Conservation (phyloP, 495 filamentous ascomycete genomes). For the Neurospora tetraspora region DNA sequence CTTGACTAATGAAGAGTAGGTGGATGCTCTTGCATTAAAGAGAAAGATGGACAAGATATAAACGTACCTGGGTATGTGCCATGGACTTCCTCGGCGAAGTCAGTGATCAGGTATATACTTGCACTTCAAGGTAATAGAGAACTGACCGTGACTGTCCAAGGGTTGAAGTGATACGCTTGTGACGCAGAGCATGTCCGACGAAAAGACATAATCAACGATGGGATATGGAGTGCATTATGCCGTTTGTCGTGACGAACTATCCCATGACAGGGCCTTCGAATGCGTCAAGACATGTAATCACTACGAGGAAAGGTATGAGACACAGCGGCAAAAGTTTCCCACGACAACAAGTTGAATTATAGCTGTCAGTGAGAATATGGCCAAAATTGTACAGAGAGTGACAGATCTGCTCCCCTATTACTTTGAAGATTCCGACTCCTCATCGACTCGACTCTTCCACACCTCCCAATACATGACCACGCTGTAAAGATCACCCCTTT, state of each 20-base stretch:
- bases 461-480: slow-evolving; percentile 11
- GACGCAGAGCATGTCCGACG: background rate
- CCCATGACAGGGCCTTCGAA: rapidly evolving
- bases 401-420: slow-evolving; percentile 18
- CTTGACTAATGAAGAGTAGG: background rate
- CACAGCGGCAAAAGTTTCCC: background rate
- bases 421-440: slow-evolving; percentile 13
- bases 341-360: background rate
- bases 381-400: slow-evolving; percentile 18
- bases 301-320: background rate
- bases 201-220: background rate
- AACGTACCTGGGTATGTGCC: background rate
- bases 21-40: background rate
- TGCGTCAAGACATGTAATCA: background rate
- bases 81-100: background rate
- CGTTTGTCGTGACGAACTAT: background rate
- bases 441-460: slow-evolving; percentile 6
- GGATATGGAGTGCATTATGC: rapidly evolving
- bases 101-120: background rate
- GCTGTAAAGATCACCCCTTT: slow-evolving; percentile 8
- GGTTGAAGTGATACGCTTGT: background rate
- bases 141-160: background rate
- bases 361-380: background rate
- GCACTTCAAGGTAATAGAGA: too few relatives aligned
- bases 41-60: background rate